A percentile compares a stretch with the other conserved stretches of the same genome.
These are phyloP conservation scores for Berkeleyomyces basicola DNA, from an alignment of 2,329 filamentous ascomycete genomes.

Conservation along the genomic window DNA sequence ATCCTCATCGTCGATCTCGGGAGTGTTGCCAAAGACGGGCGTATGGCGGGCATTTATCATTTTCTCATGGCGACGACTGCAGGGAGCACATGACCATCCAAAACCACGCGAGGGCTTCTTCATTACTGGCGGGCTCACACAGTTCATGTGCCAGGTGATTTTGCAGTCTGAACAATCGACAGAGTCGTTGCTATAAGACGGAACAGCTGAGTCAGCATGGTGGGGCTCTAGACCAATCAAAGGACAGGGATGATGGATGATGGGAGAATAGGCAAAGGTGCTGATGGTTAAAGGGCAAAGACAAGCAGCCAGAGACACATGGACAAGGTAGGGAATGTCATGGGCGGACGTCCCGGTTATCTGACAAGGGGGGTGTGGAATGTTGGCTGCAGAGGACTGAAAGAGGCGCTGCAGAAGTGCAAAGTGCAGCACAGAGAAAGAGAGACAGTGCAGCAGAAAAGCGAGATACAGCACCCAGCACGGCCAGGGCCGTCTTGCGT, in stretches of 20 bases:
- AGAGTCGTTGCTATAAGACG: conserved; percentile 56
- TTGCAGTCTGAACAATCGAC: conserved; percentile 93
- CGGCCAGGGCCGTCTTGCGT: neutral
- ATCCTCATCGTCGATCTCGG: conserved; percentile 50
- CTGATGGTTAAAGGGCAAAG: neutral
- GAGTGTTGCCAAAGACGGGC: conserved; percentile 37
- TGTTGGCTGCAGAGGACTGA: neutral
- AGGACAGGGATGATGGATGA: neutral
- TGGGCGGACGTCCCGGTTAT: neutral
- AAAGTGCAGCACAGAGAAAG: neutral
- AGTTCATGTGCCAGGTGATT: conserved; percentile 97
- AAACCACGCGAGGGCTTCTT: conserved; percentile 97
- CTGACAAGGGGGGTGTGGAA: neutral
- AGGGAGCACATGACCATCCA: conserved; percentile 93
- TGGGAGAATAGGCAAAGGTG: neutral
- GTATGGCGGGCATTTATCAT: conserved; percentile 83
- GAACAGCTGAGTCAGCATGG: conserved; percentile 10
- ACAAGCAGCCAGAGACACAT: neutral
- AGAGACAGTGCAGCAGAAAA: neutral
- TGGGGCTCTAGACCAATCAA: neutral
- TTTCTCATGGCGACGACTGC: conserved; percentile 86
- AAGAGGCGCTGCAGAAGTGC: neutral
- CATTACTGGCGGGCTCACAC: conserved; percentile 74
- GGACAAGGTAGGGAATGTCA: neutral
- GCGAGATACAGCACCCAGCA: neutral